These are phyloP conservation scores for Phoma sp. DNA, from an alignment of 2,329 filamentous ascomycete species.

Conservation along the genomic window DNA sequence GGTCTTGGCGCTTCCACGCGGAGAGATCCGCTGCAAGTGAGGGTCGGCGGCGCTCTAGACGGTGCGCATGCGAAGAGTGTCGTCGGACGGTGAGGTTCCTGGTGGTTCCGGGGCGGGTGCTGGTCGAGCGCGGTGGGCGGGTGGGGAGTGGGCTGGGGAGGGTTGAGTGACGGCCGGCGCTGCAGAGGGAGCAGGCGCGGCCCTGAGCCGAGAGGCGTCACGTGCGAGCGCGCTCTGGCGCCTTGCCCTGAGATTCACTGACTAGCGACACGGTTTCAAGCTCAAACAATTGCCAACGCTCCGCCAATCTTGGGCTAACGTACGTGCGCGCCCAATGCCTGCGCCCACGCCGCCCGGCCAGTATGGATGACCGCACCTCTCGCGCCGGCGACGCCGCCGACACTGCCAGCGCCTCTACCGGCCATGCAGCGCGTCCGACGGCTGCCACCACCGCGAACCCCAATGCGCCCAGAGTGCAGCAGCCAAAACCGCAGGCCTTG, in stretches of 20 bases:
- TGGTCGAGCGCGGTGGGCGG: constrained; percentile 6
- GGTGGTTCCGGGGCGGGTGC: constrained; percentile 7
- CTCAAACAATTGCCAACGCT: constrained; percentile 13
- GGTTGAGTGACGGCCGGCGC: constrained; percentile 16
- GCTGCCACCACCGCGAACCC: constrained; percentile 6
- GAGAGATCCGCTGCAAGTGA: constrained; percentile 39
- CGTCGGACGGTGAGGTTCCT: constrained; percentile 14
- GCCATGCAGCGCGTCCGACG: constrained; percentile 20
- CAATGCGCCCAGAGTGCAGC: constrained; percentile 66
- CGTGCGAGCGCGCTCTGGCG: constrained; percentile 9
- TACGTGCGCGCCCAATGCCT: constrained; percentile 26
- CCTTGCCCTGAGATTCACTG: background rate
- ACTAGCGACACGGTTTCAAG: constrained; percentile 11
- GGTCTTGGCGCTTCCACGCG: constrained; percentile 40
- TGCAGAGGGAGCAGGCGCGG: constrained; percentile 4
- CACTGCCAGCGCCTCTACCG: constrained; percentile 26
- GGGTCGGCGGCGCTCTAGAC: constrained; percentile 32
- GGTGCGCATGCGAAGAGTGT: constrained; percentile 40
- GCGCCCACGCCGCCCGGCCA: constrained; percentile 28
- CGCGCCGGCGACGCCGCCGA: constrained; percentile 24
- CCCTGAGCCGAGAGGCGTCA: background rate
- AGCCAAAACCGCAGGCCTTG: constrained; percentile 88
- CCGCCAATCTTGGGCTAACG: constrained; percentile 9
- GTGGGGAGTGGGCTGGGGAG: constrained; percentile 15
- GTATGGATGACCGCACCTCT: constrained; percentile 42